These are phyloP conservation scores for Echria macrotheca DNA, from an alignment of 495 filamentous ascomycete species.

Conservation along the genomic window DNA sequence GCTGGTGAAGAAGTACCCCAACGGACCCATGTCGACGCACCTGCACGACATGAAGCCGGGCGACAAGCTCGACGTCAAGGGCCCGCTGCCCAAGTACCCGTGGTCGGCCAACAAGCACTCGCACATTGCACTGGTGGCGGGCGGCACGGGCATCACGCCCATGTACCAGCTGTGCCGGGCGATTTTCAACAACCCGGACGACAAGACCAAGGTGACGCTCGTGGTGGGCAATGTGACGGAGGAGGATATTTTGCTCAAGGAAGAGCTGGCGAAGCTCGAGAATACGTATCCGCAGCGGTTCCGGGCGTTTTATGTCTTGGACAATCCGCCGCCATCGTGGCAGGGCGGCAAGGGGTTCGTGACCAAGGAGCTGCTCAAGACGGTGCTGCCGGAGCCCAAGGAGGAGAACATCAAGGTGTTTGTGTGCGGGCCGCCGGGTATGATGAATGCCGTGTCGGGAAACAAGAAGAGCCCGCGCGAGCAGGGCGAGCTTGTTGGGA, in stretches of 20 bases:
- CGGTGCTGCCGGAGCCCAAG: conserved; percentile 84
- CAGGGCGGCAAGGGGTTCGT: conserved; percentile 68
- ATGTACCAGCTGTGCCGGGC: conserved; percentile 77
- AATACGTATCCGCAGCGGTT: conserved; percentile 92
- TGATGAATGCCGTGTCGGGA: conserved; percentile 93
- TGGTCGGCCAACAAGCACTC: conserved; percentile 92
- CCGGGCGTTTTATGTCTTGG: conserved; percentile 82
- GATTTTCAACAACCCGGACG: conserved; percentile 93
- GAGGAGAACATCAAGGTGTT: conserved; percentile 88
- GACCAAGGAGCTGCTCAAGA: conserved; percentile 86
- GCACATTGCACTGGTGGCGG: conserved; percentile 87
- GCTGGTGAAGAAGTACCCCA: conserved; percentile 82
- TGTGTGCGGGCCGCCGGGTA: conserved; percentile 77
- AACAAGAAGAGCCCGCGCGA: conserved; percentile 82
- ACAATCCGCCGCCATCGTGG: conserved; percentile 82
- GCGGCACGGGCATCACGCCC: conserved; percentile 93
- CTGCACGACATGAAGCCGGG: conserved; percentile 75
- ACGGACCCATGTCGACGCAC: conserved; percentile 86
- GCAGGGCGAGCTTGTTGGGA: conserved; percentile 82
- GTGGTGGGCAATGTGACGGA: conserved; percentile 84
- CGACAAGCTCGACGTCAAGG: conserved; percentile 83
- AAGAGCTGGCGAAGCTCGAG: conserved; percentile 74
- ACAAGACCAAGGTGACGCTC: conserved; percentile 93
- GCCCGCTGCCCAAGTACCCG: conserved; percentile 88
- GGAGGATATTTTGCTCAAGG: conserved; percentile 83